phyloP scores from a whole-genome alignment of 129 eudicot genomes.

The Gnaphalium uliginosum region DNA sequence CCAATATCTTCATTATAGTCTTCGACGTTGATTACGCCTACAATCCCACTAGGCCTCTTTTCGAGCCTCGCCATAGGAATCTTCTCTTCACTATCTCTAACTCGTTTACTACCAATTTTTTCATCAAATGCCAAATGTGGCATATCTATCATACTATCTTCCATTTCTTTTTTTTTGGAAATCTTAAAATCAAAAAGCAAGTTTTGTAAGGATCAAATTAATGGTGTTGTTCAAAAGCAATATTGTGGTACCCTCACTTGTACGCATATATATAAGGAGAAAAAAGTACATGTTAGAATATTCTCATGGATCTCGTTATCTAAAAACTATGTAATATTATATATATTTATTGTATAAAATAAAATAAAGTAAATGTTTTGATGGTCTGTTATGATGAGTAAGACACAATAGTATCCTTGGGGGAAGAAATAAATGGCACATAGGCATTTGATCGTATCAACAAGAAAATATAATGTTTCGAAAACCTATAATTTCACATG shows the following conservation, averaged over 20 bases:
- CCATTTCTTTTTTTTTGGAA: slow-evolving; percentile 18
- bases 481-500: background rate
- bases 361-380: background rate
- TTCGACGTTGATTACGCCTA: slow-evolving; percentile 4
- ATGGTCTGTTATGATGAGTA: background rate
- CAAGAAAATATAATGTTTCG: background rate
- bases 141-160: slow-evolving; percentile 39
- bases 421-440: background rate
- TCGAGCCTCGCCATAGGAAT: slow-evolving; percentile 29
- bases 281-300: background rate
- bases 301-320: background rate
- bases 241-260: background rate
- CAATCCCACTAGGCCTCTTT: slow-evolving; percentile 39
- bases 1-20: background rate
- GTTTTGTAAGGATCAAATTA: background rate
- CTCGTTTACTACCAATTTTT: slow-evolving; percentile 33
- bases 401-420: background rate
- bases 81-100: slow-evolving; percentile 36
- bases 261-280: slow-evolving; percentile 1
- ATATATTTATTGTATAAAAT: background rate
- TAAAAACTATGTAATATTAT: background rate
- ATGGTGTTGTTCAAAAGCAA: slow-evolving; percentile 14
- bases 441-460: background rate
- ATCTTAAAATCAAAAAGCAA: slow-evolving; percentile 8
- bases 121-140: slow-evolving; percentile 32